Base-by-base conservation (phyloP, 2,329 filamentous ascomycete species). In the Alternaria arborescens region DNA sequence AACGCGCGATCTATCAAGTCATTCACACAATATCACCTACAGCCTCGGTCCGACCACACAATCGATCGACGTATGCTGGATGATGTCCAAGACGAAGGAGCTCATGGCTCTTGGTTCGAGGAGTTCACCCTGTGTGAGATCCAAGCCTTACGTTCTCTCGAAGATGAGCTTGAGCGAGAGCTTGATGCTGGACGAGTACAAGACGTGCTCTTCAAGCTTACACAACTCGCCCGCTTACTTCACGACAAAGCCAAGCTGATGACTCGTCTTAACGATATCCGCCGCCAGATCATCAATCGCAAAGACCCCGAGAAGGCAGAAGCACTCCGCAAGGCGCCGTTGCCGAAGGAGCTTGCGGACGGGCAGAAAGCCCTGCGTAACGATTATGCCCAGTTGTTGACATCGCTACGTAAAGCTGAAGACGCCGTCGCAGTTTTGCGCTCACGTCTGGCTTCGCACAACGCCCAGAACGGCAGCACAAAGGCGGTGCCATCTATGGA, bases 351-450 rank as follows among this genome's bases (percentile, higher is more conserved):
- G 74, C 91, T 97, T 76, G 86, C 89, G 6, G 87, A 90, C 8
- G 91, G 97, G 71, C 94, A 97, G 77, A 90, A 89, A 66, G 91
- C 96, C 69, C 82, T 99, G 12, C 88, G 94, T 42, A 87, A 89
- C 55, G 85, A 90, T n/a, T 92, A 91, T 62, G 88, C 88, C 18
- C 85, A 84, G 20, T 89, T 97, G 24, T 89, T 93, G 65, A 91
- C 88, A 65, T 85, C 90, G 38, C 84, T 98, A 14, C 86, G 87
- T 10, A 88, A 95, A 62, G 87, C 91, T 1, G 95, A 99, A 80
- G 90, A 96, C 77, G 88, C 87, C 4, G 82, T 97, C 26, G 90
- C 90, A 5, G 76, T 97, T 48, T 86, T 98, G 28, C 91, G 91
- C 71, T 90, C 93, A 3, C 91, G 89, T 69, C 84, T 97, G 18